Conservation (phyloP, 139 green algal species). For the Chlorella vulgaris region DNA sequence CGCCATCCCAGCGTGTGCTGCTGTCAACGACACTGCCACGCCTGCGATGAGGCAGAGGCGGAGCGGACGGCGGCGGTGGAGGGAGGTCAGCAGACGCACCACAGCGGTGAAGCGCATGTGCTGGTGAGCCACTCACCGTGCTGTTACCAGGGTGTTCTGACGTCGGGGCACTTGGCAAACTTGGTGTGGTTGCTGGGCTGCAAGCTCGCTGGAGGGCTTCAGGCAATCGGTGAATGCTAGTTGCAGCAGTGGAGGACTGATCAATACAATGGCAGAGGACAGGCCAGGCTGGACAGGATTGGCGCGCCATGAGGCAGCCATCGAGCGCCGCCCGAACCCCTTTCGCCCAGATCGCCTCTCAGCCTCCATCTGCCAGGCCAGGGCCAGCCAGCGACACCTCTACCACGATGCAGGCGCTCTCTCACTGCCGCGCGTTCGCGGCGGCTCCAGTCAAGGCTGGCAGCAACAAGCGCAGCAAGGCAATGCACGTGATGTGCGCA, state of each 20-base stretch:
- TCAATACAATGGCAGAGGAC: too few relatives aligned
- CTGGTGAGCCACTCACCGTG: neutral
- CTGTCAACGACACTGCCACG: neutral
- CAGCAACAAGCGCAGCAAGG: neutral
- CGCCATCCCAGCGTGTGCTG: slow-evolving; percentile 23
- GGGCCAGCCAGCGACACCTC: slow-evolving; percentile 15
- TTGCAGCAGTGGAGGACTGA: too few relatives aligned
- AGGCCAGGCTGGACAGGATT: too few relatives aligned
- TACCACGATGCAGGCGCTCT: neutral
- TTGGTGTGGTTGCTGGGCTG: neutral
- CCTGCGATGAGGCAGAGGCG: too few relatives aligned
- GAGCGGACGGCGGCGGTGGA: too few relatives aligned
- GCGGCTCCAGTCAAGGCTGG: neutral
- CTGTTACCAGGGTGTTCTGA: neutral
- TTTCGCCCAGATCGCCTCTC: neutral
- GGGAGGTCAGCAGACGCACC: too few relatives aligned
- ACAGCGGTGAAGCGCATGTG: too few relatives aligned
- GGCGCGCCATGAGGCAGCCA: too few relatives aligned
- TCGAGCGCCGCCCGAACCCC: too few relatives aligned
- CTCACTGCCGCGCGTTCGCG: neutral
- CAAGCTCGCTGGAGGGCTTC: neutral
- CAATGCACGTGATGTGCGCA: slow-evolving; percentile 12
- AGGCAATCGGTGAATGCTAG: too few relatives aligned
- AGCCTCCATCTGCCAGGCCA: neutral
- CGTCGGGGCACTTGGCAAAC: too few relatives aligned